A percentile compares a stretch with the other conserved stretches of the same genome.
Conservation (phyloP, 2,329 filamentous ascomycete genomes). For the Shiraia sp. region DNA sequence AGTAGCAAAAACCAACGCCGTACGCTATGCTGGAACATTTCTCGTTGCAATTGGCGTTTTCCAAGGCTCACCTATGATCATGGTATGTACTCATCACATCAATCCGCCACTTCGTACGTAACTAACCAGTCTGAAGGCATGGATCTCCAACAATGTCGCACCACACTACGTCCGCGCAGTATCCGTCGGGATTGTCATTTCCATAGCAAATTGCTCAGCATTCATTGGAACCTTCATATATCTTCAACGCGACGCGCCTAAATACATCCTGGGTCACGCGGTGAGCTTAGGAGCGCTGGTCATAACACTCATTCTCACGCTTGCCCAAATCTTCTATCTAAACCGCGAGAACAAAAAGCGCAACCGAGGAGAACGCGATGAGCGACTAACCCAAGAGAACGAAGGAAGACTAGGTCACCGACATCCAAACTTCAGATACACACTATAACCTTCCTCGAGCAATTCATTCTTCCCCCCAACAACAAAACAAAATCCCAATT, state of each 20-base stretch:
- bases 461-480: too few relatives aligned
- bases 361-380: constrained; percentile 24
- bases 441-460: too few relatives aligned
- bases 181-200: constrained; percentile 52
- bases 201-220: constrained; percentile 55
- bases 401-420: constrained; percentile 31
- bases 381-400: constrained; percentile 25
- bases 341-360: constrained; percentile 33
- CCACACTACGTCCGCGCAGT: constrained; percentile 63
- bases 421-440: constrained; percentile 37
- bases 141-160: constrained; percentile 49
- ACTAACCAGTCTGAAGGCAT: constrained; percentile 29
- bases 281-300: constrained; percentile 32
- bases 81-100: constrained; percentile 21
- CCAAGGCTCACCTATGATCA: constrained; percentile 38
- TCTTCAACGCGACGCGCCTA: constrained; percentile 48
- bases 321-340: constrained; percentile 26
- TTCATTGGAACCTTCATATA: constrained; percentile 59
- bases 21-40: constrained; percentile 47
- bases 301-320: constrained; percentile 24
- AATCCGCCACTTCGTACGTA: neutral
- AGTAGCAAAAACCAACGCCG: constrained; percentile 41
- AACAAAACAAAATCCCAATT: neutral
- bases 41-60: constrained; percentile 51
- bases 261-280: constrained; percentile 22